Conservation (phyloP, 768 basidiomycete genomes). For the Fomitopsis serialis region DNA sequence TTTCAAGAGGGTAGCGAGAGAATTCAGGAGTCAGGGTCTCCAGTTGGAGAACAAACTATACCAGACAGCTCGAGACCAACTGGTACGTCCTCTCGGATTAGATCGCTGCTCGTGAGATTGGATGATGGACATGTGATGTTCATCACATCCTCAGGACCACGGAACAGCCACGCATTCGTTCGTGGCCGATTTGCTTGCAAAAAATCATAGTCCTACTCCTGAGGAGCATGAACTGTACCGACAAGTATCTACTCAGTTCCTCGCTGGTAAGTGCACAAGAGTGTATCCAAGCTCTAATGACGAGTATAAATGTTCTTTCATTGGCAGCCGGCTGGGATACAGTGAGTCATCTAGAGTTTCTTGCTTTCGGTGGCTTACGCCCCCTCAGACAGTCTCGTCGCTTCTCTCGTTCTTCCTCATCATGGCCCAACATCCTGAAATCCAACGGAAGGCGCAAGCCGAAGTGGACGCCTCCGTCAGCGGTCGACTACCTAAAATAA, state of each 20-base stretch:
- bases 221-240: background rate
- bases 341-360: background rate
- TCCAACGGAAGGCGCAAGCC: conserved; percentile 20
- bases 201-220: background rate
- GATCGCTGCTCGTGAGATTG: background rate
- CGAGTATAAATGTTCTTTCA: background rate
- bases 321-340: background rate
- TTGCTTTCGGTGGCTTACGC: background rate
- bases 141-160: background rate
- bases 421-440: conserved; percentile 26
- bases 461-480: conserved; percentile 24
- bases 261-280: background rate
- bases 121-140: background rate
- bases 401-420: conserved; percentile 20
- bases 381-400: background rate
- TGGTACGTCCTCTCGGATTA: background rate
- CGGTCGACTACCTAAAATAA: background rate
- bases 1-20: conserved; percentile 6
- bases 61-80: background rate
- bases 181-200: background rate
- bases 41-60: background rate
- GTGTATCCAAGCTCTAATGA: background rate
- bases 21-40: background rate
- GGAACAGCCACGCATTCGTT: background rate
- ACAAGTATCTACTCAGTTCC: background rate